These are phyloP conservation scores for Arthrinium puccinioides DNA, from an alignment of 2,329 filamentous ascomycete species.

Conservation along the genomic window DNA sequence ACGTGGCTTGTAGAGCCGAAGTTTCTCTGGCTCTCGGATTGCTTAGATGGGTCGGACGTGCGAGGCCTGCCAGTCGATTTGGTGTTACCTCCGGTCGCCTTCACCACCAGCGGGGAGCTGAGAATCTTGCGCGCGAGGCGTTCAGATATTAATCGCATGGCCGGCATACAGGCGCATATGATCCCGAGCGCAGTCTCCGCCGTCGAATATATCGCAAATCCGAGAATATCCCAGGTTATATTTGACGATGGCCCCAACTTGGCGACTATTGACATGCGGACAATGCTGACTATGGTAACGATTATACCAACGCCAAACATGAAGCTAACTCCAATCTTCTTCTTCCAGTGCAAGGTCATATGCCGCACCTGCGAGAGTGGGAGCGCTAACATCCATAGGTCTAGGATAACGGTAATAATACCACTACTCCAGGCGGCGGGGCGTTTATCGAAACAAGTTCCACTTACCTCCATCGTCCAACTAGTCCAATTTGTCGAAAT, in stretches of 20 bases:
- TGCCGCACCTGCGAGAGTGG: constrained; percentile 32
- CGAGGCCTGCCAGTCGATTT: no score
- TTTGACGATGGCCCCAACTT: constrained; percentile 19
- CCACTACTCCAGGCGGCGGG: constrained; percentile 28
- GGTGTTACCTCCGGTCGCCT: no score
- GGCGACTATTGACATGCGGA: constrained; percentile 21
- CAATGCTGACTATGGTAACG: constrained; percentile 24
- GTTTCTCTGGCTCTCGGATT: no score
- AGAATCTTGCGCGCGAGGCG: constrained; percentile 5
- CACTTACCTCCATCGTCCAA: constrained; percentile 21
- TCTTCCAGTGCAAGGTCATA: constrained; percentile 35
- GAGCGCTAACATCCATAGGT: constrained; percentile 31
- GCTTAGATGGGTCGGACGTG: no score
- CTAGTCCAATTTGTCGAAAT: constrained; percentile 26
- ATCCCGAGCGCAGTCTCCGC: constrained; percentile 26
- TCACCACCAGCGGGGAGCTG: background rate
- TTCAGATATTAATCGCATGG: constrained; percentile 5
- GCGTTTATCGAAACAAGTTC: constrained; percentile 19
- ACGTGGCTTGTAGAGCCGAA: no score
- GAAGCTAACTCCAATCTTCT: constrained; percentile 36
- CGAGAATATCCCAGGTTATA: constrained; percentile 20
- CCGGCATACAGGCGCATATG: constrained; percentile 27
- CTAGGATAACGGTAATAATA: constrained; percentile 30
- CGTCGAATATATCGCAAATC: constrained; percentile 23
- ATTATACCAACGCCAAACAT: constrained; percentile 41